Evolutionary conservation across 73 alveolate genomes (phyloP).

Genomic region (Paramecium sexaurelia): DNA sequence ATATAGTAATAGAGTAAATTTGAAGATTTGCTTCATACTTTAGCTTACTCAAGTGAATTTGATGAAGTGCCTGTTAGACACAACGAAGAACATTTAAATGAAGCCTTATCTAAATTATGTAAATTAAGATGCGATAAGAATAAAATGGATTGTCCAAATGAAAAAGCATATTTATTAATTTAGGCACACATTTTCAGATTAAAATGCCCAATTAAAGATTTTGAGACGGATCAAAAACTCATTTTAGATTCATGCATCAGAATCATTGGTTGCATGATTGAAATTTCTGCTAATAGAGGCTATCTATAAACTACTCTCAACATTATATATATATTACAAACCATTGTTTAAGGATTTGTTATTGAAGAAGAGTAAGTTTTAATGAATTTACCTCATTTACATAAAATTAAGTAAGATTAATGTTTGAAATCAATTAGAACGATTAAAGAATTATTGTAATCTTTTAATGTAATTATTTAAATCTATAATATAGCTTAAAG

Average conservation of each 20-base stretch:
- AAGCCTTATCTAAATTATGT: constrained; percentile 89
- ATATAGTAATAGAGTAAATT: constrained; percentile 70
- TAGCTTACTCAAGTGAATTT: constrained; percentile 92
- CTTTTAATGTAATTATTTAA: constrained; percentile 35
- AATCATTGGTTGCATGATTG: constrained; percentile 95
- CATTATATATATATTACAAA: constrained; percentile 5
- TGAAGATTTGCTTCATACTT: constrained; percentile 76
- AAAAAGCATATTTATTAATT: constrained; percentile 91
- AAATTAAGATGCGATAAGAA: constrained; percentile 88
- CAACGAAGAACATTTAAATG: constrained; percentile 97
- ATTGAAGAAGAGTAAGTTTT: neutral
- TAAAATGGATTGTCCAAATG: constrained; percentile 87
- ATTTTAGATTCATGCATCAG: constrained; percentile 95
- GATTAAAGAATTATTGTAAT: neutral
- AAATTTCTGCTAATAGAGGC: constrained; percentile 80
- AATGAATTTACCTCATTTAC: constrained; percentile 37
- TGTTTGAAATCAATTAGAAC: neutral
- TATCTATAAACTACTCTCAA: constrained; percentile 25
- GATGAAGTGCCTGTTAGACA: constrained; percentile 98
- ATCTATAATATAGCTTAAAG: neutral
- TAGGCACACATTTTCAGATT: constrained; percentile 95
- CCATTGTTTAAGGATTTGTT: constrained; percentile 54
- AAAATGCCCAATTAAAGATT: constrained; percentile 97
- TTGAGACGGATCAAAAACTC: constrained; percentile 94
- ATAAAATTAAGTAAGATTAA: constrained; percentile 4